These are phyloP conservation scores for Fonsecaea pedrosoi DNA, from an alignment of 2,329 filamentous ascomycete genomes.

Conservation along the genomic window DNA sequence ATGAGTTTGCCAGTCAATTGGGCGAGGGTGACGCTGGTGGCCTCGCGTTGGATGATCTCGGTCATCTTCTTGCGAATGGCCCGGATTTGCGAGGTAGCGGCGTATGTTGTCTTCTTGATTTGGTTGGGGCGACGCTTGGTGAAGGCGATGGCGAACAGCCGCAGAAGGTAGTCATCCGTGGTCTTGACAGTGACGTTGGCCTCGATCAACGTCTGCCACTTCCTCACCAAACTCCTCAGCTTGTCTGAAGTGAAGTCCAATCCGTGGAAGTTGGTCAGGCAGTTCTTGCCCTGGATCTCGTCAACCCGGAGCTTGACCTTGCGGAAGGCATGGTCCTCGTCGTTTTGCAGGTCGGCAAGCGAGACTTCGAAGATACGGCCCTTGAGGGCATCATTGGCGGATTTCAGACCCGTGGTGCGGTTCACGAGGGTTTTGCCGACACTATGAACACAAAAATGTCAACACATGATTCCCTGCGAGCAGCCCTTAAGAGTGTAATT, in stretches of 20 bases:
- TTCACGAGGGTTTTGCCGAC: conserved; percentile 99
- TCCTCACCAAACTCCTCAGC: conserved; percentile 97
- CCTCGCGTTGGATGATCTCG: conserved; percentile 98
- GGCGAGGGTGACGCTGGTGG: conserved; percentile 88
- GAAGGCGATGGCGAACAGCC: conserved; percentile 98
- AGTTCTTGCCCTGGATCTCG: conserved; percentile 99
- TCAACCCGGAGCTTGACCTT: conserved; percentile 99
- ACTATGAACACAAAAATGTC: conserved; percentile 61
- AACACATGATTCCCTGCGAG: conserved; percentile 1
- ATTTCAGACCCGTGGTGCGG: conserved; percentile 99
- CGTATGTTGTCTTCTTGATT: conserved; percentile 99
- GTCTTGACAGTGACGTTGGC: conserved; percentile 99
- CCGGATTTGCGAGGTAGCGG: conserved; percentile 94
- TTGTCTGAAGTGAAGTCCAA: conserved; percentile 99
- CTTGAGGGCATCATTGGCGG: conserved; percentile 99
- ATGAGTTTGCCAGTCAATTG: conserved; percentile 99
- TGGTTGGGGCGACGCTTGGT: conserved; percentile 99
- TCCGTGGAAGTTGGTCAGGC: conserved; percentile 99
- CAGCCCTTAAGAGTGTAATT: not conserved
- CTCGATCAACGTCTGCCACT: conserved; percentile 99
- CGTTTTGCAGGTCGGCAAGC: conserved; percentile 98
- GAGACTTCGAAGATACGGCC: conserved; percentile 99
- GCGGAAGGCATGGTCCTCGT: conserved; percentile 99
- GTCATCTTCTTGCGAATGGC: conserved; percentile 99
- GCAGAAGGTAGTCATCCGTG: conserved; percentile 99